These are phyloP conservation scores for Suillus weaverae DNA, from an alignment of 768 basidiomycete genomes.

Conservation along the genomic window DNA sequence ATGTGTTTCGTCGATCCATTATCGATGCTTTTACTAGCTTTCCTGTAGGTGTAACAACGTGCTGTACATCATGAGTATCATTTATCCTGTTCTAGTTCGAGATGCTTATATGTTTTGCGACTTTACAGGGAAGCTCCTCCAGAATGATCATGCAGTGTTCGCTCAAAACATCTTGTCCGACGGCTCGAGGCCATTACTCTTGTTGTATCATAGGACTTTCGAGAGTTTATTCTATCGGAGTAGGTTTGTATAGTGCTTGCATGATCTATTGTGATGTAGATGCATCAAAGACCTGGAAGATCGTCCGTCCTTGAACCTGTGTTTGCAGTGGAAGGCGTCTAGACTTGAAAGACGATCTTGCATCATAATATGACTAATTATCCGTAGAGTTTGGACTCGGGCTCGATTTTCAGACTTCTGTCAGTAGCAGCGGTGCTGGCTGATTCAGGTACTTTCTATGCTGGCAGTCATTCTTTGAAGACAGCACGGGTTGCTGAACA, in stretches of 20 bases:
- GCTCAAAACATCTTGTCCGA: background rate
- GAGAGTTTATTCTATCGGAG: background rate
- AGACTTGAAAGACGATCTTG: background rate
- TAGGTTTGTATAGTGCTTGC: background rate
- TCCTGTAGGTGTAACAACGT: constrained; percentile 86
- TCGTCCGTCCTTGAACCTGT: background rate
- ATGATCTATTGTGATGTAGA: background rate
- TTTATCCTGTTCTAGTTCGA: constrained; percentile 8
- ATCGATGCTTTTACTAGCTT: constrained; percentile 13
- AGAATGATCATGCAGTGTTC: constrained; percentile 33
- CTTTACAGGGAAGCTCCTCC: constrained; percentile 73
- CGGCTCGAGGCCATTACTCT: background rate
- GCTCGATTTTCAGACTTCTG: background rate
- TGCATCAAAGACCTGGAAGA: background rate
- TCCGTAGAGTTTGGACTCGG: background rate
- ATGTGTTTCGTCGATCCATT: constrained; percentile 25
- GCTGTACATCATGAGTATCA: constrained; percentile 85
- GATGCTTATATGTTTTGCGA: constrained; percentile 28
- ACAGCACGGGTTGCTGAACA: background rate
- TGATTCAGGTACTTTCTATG: background rate
- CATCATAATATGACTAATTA: background rate
- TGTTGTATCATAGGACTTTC: constrained; percentile 3
- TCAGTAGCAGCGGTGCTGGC: background rate
- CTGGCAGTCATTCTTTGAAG: background rate
- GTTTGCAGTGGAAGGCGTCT: background rate